Conservation (phyloP, 805 yeast species). For the Candida sonorensis region DNA sequence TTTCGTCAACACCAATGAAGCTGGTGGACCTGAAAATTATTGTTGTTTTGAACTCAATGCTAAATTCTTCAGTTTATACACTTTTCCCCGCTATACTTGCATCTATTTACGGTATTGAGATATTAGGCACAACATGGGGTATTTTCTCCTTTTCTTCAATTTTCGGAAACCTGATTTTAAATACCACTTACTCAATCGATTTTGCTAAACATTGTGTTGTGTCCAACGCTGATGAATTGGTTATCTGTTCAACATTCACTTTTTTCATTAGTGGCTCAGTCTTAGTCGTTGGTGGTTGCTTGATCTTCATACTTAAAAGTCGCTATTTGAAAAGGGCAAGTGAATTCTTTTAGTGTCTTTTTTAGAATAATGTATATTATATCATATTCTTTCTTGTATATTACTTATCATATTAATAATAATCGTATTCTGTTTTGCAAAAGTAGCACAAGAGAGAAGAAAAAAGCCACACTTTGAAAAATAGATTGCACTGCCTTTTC, state of each 20-base stretch:
- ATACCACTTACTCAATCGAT: conserved; percentile 69
- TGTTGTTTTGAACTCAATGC: conserved; percentile 21
- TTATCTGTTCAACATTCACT: conserved; percentile 28
- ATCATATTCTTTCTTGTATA: background rate
- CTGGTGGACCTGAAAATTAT: conserved; percentile 16
- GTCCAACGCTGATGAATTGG: conserved; percentile 13
- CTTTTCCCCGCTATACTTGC: conserved; percentile 80
- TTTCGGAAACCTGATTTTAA: conserved; percentile 24
- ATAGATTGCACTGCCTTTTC: no score
- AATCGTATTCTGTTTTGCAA: no score
- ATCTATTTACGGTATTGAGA: conserved; percentile 78
- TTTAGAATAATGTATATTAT: conserved; percentile 1
- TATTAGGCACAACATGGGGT: conserved; percentile 92
- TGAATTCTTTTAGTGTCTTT: conserved; percentile 17
- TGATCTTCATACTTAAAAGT: conserved; percentile 16
- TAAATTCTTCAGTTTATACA: conserved; percentile 78
- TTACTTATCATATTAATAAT: no score
- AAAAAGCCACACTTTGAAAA: no score
- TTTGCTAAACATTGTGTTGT: conserved; percentile 39
- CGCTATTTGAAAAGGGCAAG: conserved; percentile 20
- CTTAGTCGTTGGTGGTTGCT: conserved; percentile 17
- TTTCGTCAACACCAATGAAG: conserved; percentile 20
- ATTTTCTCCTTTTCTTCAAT: conserved; percentile 75
- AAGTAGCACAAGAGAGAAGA: no score
- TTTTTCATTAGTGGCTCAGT: conserved; percentile 24